Evolutionary conservation across 2,329 filamentous ascomycete species (phyloP), one percentile per base, ranked within the genome.

Genomic region (Penicillium frequentans): DNA sequence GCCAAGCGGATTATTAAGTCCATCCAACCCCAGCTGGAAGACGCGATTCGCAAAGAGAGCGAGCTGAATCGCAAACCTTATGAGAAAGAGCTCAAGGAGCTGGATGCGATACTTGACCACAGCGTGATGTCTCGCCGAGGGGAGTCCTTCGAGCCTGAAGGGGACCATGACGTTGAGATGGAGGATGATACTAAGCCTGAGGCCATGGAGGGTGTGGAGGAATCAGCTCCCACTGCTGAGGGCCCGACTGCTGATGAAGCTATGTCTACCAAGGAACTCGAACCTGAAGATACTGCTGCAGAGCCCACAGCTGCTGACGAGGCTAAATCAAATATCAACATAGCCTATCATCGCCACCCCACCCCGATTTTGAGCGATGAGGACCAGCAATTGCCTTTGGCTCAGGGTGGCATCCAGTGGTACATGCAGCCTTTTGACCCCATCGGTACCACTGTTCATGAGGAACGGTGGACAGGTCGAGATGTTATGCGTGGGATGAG

Each of bases 1-100:
- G 91, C 90, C 24, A 96, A 96, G 75, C 86, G 92, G 26, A 96
- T 97, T 59, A 83, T 96, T 63, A 96, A 91, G 72, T 86, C 87
- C 1, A 83, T 96, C 31, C 90, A 96, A 71, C 86, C 90, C 14
- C 82, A 86, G 45, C 79, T 96, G 3, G 90, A 96, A 71, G 82
- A 85, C 54, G 91, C 91, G 0, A 77, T 92, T 47, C 84, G 83
- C 52, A 90, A 90, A 54, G 93, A 98, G 73, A 87, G 90, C n/a
- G 90, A 95, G 58, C 82, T 96, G 43, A 87, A 83, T 50, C 84
- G 87, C 52, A 88, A 87, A 66, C 81, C 89, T 1, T 84, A 86
- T 46, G 89, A 92, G 52, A 82, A 82, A 48, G 82, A 93, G 54
- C 79, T 90, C 39, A 85, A 85, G 62, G 89, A 95, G 67, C 78